A percentile compares a stretch with the other conserved stretches of the same genome.
These are phyloP conservation scores for Pyrenophora graminea DNA, from an alignment of 2,329 filamentous ascomycete genomes.

Conservation along the genomic window DNA sequence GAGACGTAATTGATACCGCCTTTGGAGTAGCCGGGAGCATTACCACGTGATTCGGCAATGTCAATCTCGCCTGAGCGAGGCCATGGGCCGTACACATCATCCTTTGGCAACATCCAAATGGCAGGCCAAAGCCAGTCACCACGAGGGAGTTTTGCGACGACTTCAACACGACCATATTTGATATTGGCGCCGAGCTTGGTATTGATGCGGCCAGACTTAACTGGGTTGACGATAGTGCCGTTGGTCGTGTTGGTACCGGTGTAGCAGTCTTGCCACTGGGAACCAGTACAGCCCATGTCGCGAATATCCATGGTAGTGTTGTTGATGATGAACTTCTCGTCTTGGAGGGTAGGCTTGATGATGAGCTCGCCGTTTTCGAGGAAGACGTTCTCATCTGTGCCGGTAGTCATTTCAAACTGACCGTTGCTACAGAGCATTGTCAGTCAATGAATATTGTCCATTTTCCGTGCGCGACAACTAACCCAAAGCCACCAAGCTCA, in stretches of 20 bases:
- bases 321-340: slow-evolving; percentile 66
- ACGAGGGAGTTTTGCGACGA: slow-evolving; percentile 72
- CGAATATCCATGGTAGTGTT: slow-evolving; percentile 72
- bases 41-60: slow-evolving; percentile 78
- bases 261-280: slow-evolving; percentile 64
- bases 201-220: slow-evolving; percentile 77
- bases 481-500: slow-evolving; percentile 77
- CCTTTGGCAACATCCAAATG: slow-evolving; percentile 85
- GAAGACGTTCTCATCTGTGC: slow-evolving; percentile 73
- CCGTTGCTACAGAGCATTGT: slow-evolving; percentile 66
- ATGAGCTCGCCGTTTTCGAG: slow-evolving; percentile 69
- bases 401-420: slow-evolving; percentile 78
- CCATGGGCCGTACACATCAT: slow-evolving; percentile 75
- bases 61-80: slow-evolving; percentile 83
- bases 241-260: slow-evolving; percentile 77
- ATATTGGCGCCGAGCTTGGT: slow-evolving; percentile 72
- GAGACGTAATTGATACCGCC: slow-evolving; percentile 82
- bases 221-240: slow-evolving; percentile 74
- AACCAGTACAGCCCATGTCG: slow-evolving; percentile 69
- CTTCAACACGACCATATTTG: slow-evolving; percentile 81
- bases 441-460: slow-evolving; percentile 8
- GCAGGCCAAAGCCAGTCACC: slow-evolving; percentile 91
- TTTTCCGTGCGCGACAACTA: slow-evolving; percentile 42
- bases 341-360: slow-evolving; percentile 79
- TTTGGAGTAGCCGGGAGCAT: slow-evolving; percentile 75